Evolutionary conservation across 2,329 filamentous ascomycete species (phyloP).

Genomic region (Dactylonectria estremocensis): DNA sequence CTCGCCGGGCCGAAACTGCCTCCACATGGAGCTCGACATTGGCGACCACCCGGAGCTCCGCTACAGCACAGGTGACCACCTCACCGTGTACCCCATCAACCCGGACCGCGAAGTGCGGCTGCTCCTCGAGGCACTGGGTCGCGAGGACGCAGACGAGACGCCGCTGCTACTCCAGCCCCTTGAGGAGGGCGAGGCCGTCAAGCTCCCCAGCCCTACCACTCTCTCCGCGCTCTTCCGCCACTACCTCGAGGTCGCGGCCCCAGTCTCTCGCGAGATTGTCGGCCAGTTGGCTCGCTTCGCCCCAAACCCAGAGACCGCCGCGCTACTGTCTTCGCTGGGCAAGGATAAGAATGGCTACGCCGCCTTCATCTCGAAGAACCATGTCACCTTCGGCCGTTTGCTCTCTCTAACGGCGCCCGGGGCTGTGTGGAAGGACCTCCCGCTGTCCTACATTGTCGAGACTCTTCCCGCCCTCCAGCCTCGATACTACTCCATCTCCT

Average conservation of each 20-base stretch:
- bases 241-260: slow-evolving; percentile 61
- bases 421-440: slow-evolving; percentile 41
- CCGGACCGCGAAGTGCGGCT: slow-evolving; percentile 52
- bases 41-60: slow-evolving; percentile 44
- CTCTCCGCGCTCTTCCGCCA: slow-evolving; percentile 58
- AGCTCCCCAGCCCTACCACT: slow-evolving; percentile 58
- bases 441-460: slow-evolving; percentile 68
- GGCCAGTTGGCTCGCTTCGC: slow-evolving; percentile 60
- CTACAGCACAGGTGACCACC: slow-evolving; percentile 59
- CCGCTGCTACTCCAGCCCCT: slow-evolving; percentile 45
- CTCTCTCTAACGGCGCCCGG: slow-evolving; percentile 37
- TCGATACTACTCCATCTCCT: slow-evolving; percentile 75
- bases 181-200: slow-evolving; percentile 34
- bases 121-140: slow-evolving; percentile 50
- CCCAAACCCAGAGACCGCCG: slow-evolving; percentile 63
- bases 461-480: slow-evolving; percentile 66
- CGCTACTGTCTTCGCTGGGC: slow-evolving; percentile 21
- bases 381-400: slow-evolving; percentile 47
- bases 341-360: slow-evolving; percentile 44
- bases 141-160: slow-evolving; percentile 37
- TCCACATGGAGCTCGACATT: slow-evolving; percentile 57
- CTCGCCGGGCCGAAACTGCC: slow-evolving; percentile 48
- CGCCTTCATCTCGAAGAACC: slow-evolving; percentile 38
- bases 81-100: slow-evolving; percentile 59
- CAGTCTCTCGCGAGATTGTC: slow-evolving; percentile 59